phyloP scores from a whole-genome alignment of 805 yeast genomes.

The Ogataea trehalophila region DNA sequence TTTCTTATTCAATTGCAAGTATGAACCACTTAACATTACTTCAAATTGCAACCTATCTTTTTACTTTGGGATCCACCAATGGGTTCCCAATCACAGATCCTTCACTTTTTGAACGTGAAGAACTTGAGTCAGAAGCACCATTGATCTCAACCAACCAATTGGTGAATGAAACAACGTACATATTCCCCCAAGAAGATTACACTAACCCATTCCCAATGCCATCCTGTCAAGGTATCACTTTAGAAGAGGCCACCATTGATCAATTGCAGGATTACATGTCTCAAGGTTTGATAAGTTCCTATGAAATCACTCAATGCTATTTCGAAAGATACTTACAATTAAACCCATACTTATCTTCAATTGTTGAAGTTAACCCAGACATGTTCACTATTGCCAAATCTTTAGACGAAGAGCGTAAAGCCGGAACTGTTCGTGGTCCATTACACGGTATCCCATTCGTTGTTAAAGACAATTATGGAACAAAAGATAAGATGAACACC shows the following conservation, averaged over 20 bases:
- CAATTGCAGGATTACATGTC: constrained; percentile 24
- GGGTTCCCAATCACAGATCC: background rate
- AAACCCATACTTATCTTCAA: constrained; percentile 19
- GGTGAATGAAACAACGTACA: background rate
- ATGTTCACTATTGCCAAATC: constrained; percentile 19
- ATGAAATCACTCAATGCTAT: constrained; percentile 22
- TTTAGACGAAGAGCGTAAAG: constrained; percentile 23
- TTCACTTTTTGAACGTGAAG: background rate
- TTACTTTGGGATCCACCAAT: background rate
- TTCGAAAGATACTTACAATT: constrained; percentile 23
- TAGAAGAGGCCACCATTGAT: constrained; percentile 28
- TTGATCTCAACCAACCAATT: background rate
- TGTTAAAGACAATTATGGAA: constrained; percentile 27
- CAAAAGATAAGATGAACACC: constrained; percentile 26
- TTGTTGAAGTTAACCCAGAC: constrained; percentile 26
- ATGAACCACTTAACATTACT: too few relatives aligned
- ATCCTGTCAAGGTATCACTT: constrained; percentile 22
- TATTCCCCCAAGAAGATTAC: constrained; percentile 1
- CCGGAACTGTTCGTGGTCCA: constrained; percentile 22
- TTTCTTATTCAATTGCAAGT: too few relatives aligned
- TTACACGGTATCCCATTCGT: constrained; percentile 29
- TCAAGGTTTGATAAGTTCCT: constrained; percentile 18
- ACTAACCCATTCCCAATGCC: constrained; percentile 15
- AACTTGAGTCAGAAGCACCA: background rate
- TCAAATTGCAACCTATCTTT: too few relatives aligned